Conservation (phyloP, 2,329 filamentous ascomycete species). For the Periconia digitata region DNA sequence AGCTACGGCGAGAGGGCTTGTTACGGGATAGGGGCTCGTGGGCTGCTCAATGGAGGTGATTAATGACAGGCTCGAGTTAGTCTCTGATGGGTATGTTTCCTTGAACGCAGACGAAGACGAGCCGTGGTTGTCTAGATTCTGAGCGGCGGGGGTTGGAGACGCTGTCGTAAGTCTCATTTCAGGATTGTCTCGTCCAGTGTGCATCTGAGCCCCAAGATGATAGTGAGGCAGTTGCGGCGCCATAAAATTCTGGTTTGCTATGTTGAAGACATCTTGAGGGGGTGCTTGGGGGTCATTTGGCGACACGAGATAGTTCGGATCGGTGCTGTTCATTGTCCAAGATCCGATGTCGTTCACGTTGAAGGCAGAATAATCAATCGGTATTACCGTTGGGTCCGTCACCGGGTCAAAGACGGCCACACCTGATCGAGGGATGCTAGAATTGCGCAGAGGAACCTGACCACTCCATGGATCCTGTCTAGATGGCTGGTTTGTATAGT, state of each 20-base stretch:
- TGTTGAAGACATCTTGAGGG: conserved; percentile 24
- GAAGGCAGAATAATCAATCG: conserved; percentile 19
- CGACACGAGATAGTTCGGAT: conserved; percentile 27
- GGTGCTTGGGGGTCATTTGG: conserved; percentile 29
- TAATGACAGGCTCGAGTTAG: conserved; percentile 22
- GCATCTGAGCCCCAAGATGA: conserved; percentile 2
- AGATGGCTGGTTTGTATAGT: conserved; percentile 26
- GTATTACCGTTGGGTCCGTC: conserved; percentile 20
- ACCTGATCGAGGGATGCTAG: conserved; percentile 28
- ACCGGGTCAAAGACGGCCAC: conserved; percentile 32
- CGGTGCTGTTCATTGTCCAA: conserved; percentile 30
- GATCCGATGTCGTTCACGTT: conserved; percentile 19
- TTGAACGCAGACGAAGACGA: conserved; percentile 26
- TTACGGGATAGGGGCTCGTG: conserved; percentile 21
- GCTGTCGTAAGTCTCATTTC: conserved; percentile 22
- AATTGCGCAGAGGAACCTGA: conserved; percentile 29
- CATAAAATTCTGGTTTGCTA: conserved; percentile 15
- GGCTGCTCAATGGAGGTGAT: conserved; percentile 20
- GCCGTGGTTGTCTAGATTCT: conserved; percentile 31
- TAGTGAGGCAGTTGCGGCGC: conserved; percentile 10
- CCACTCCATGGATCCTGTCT: conserved; percentile 37
- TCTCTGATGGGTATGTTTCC: conserved; percentile 23
- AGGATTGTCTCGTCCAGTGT: conserved; percentile 15
- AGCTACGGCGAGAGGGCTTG: too few relatives aligned
- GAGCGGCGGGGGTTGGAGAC: conserved; percentile 28